A percentile compares a stretch with the other conserved stretches of the same genome.
phyloP scores from a whole-genome alignment of 805 yeast species.

The Ogataea sp. region DNA sequence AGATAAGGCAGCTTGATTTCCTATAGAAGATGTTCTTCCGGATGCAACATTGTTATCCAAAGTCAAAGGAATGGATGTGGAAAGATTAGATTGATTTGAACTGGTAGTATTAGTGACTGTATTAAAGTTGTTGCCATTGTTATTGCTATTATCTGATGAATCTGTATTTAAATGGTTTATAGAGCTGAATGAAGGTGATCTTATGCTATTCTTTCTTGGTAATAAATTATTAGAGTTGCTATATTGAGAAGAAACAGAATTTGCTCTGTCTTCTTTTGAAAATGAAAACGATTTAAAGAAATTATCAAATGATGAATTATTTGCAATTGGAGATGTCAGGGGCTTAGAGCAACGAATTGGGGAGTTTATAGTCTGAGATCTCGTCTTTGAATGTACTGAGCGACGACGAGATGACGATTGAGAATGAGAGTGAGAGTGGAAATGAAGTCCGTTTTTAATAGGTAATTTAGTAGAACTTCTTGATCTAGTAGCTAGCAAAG shows the following conservation, averaged over 20 bases:
- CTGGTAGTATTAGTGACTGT: too few species aligned
- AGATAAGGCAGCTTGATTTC: too few species aligned
- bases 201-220: neutral
- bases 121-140: neutral
- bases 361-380: neutral
- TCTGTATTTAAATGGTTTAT: neutral
- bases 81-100: too few species aligned
- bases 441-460: neutral
- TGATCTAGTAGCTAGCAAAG: neutral
- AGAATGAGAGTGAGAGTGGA: neutral
- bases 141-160: neutral
- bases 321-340: conserved; percentile 33
- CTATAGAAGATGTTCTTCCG: too few species aligned
- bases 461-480: neutral
- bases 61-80: too few species aligned
- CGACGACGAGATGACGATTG: neutral
- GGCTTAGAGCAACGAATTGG: conserved; percentile 42
- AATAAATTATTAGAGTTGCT: conserved; percentile 1
- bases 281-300: conserved; percentile 28
- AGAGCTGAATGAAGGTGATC: neutral
- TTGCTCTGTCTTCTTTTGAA: conserved; percentile 16
- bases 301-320: conserved; percentile 24
- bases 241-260: conserved; percentile 9
- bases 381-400: neutral
- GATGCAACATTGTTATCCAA: too few species aligned